Evolutionary conservation across 805 yeast species (phyloP).

Genomic region (Cyberlindnera nakhonratchasimensis): DNA sequence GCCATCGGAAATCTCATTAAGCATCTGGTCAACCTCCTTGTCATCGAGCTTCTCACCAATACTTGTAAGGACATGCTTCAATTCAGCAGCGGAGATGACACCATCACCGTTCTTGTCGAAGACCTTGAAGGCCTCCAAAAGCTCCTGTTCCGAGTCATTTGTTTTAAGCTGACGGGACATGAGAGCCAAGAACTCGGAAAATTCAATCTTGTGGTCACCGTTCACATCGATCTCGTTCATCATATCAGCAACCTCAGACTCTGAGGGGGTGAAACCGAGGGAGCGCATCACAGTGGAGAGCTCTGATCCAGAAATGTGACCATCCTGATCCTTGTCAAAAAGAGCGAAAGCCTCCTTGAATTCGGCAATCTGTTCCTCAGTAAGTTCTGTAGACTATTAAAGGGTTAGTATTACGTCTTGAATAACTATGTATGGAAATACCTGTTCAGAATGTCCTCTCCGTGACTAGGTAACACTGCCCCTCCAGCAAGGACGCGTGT

Average conservation of each 20-base stretch:
- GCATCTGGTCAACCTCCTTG: slow-evolving; percentile 96
- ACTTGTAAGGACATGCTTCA: slow-evolving; percentile 93
- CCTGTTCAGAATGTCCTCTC: no score
- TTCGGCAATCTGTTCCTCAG: slow-evolving; percentile 94
- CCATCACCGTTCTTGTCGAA: slow-evolving; percentile 96
- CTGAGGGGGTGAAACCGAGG: slow-evolving; percentile 96
- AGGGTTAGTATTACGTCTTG: slow-evolving; percentile 18
- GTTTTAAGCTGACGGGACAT: slow-evolving; percentile 88
- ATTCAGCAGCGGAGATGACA: slow-evolving; percentile 92
- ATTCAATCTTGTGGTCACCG: slow-evolving; percentile 86
- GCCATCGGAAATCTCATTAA: slow-evolving; percentile 91
- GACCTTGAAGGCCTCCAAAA: slow-evolving; percentile 96
- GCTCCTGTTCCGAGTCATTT: slow-evolving; percentile 95
- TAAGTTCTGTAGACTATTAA: slow-evolving; percentile 58
- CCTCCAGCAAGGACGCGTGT: no score
- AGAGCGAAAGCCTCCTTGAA: slow-evolving; percentile 97
- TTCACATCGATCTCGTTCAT: slow-evolving; percentile 96
- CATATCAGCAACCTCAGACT: slow-evolving; percentile 92
- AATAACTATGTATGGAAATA: no score
- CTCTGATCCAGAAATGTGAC: slow-evolving; percentile 92
- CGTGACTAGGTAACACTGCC: no score
- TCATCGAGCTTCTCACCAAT: slow-evolving; percentile 96
- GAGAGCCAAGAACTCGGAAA: slow-evolving; percentile 77
- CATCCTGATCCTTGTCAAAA: slow-evolving; percentile 95
- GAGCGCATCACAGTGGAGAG: slow-evolving; percentile 98